These are phyloP conservation scores for Trypanosomatidae sp. DNA, from an alignment of 208 protist species.

Conservation along the genomic window DNA sequence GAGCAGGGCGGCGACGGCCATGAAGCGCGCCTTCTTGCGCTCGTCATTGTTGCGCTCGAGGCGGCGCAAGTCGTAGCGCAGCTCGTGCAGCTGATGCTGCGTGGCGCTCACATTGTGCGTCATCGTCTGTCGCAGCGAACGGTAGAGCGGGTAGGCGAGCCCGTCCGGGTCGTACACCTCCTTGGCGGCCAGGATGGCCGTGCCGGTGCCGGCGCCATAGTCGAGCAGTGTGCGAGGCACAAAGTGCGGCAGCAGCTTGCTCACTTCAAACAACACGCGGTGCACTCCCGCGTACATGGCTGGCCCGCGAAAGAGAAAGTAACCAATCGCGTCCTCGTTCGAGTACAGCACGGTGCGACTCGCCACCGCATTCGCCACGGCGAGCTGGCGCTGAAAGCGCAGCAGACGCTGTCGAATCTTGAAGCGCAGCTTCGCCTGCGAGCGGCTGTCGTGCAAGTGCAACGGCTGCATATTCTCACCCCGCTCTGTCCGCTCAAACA, in stretches of 20 bases:
- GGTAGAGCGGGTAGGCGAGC: conserved; percentile 78
- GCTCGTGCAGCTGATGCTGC: conserved; percentile 36
- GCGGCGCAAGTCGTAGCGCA: conserved; percentile 57
- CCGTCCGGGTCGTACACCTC: conserved; percentile 79
- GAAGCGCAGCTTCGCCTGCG: conserved; percentile 77
- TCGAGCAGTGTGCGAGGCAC: conserved; percentile 82
- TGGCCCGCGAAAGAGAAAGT: conserved; percentile 78
- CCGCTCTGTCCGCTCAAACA: conserved; percentile 69
- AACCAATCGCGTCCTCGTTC: conserved; percentile 71
- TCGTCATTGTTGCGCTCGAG: conserved; percentile 69
- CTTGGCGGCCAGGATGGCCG: conserved; percentile 73
- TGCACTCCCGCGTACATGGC: conserved; percentile 85
- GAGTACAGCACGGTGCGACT: conserved; percentile 75
- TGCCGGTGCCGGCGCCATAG: conserved; percentile 78
- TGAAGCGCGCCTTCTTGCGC: conserved; percentile 78
- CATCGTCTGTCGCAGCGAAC: conserved; percentile 74
- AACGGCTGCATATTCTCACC: conserved; percentile 61
- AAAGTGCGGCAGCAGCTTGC: conserved; percentile 79
- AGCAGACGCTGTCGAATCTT: conserved; percentile 73
- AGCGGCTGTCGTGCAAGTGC: conserved; percentile 50
- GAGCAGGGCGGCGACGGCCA: conserved; percentile 74
- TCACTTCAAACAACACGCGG: conserved; percentile 77
- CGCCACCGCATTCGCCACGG: conserved; percentile 63
- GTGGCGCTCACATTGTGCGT: conserved; percentile 42
- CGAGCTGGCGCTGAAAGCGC: conserved; percentile 78